phyloP scores from a whole-genome alignment of 2,329 filamentous ascomycete genomes.

The Trichocomaceae sp. region DNA sequence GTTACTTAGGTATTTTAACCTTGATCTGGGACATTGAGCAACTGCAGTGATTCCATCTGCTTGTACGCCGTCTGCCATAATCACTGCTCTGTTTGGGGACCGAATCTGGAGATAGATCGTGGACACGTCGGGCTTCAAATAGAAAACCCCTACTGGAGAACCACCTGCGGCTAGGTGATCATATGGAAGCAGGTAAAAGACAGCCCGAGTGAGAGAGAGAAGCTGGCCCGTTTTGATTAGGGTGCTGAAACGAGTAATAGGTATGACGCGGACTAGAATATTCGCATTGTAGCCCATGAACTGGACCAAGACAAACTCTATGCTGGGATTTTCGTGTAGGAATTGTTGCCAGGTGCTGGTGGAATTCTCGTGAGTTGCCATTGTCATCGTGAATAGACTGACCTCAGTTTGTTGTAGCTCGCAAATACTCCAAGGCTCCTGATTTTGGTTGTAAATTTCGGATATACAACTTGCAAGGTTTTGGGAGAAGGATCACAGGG shows the following conservation, averaged over 20 bases:
- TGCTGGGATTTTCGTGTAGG: not conserved
- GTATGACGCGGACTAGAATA: slow-evolving; percentile 8
- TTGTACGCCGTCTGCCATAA: slow-evolving; percentile 3
- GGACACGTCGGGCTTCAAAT: slow-evolving; percentile 6
- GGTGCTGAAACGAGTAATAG: slow-evolving; percentile 2
- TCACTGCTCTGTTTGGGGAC: not conserved
- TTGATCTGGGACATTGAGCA: slow-evolving; percentile 3
- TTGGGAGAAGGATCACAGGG: not conserved
- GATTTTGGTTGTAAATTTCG: not conserved
- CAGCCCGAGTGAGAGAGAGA: not conserved
- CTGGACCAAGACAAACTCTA: slow-evolving; percentile 4
- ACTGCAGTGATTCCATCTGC: slow-evolving; percentile 1
- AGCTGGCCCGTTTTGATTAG: not conserved
- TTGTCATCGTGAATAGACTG: not conserved
- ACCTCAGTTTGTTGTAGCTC: not conserved
- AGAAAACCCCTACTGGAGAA: not conserved
- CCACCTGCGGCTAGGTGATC: slow-evolving; percentile 7
- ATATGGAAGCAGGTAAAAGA: slow-evolving; percentile 9
- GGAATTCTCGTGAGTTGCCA: not conserved
- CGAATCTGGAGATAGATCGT: not conserved
- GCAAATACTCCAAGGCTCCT: not conserved
- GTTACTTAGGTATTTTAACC: not conserved
- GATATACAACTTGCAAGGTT: no score
- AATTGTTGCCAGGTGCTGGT: slow-evolving; percentile 1
- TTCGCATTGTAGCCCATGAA: slow-evolving; percentile 10